Evolutionary conservation across 2,329 filamentous ascomycete genomes (phyloP).

Genomic region (Neofusicoccum kwambonambiense): DNA sequence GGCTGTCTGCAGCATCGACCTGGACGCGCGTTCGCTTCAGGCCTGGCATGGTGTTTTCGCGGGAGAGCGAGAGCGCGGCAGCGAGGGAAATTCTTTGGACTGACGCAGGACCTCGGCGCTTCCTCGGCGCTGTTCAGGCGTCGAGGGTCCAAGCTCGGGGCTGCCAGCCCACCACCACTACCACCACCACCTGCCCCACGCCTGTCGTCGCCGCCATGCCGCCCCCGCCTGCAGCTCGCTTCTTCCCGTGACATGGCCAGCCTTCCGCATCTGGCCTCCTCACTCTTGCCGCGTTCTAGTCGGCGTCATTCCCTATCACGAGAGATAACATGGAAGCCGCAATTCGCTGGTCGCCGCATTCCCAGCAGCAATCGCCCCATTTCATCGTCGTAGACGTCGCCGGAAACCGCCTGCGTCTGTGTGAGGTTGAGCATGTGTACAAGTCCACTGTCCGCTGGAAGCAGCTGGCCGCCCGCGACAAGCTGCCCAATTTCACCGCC

Average conservation of each 20-base stretch:
- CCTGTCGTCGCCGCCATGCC: neutral
- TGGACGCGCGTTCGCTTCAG: conserved; percentile 7
- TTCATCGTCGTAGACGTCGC: conserved; percentile 63
- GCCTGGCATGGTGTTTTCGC: conserved; percentile 1
- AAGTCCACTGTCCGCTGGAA: conserved; percentile 50
- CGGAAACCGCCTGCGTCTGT: conserved; percentile 58
- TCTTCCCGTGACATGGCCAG: conserved; percentile 10
- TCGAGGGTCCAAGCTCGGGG: neutral
- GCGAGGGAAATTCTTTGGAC: conserved; percentile 10
- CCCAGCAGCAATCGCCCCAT: conserved; percentile 50
- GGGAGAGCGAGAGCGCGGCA: neutral
- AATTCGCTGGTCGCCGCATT: conserved; percentile 63
- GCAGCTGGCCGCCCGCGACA: conserved; percentile 52
- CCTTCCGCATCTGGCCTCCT: neutral
- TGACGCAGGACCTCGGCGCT: conserved; percentile 1
- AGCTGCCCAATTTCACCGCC: conserved; percentile 61
- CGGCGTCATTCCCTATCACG: neutral
- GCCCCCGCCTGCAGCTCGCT: neutral
- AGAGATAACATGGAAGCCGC: conserved; percentile 55
- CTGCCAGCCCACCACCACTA: neutral
- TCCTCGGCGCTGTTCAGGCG: neutral
- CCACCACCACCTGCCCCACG: neutral
- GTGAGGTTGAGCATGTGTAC: conserved; percentile 44
- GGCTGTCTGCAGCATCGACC: neutral
- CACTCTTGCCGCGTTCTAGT: neutral